These are phyloP conservation scores for Monosporascus ibericus DNA, from an alignment of 2,329 filamentous ascomycete genomes.

Conservation along the genomic window DNA sequence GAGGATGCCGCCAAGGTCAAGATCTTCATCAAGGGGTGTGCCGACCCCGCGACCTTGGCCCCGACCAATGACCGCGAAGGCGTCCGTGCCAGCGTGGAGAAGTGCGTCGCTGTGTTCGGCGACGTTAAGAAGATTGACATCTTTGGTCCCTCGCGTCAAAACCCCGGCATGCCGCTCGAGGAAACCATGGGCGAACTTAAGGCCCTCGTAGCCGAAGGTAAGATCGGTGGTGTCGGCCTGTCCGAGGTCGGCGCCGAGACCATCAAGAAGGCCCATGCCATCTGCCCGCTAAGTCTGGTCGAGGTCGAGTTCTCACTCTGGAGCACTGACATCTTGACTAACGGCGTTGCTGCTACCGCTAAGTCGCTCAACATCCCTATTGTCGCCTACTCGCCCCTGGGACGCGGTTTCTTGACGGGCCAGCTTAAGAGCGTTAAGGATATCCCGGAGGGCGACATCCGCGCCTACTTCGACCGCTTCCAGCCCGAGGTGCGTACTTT, in stretches of 20 bases:
- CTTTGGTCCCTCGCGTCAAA: constrained; percentile 42
- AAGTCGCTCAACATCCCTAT: constrained; percentile 51
- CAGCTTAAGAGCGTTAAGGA: constrained; percentile 38
- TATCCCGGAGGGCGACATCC: constrained; percentile 39
- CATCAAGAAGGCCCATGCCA: constrained; percentile 38
- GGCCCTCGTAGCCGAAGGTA: constrained; percentile 25
- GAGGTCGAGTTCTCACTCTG: constrained; percentile 57
- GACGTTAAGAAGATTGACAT: constrained; percentile 42
- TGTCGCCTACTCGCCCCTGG: constrained; percentile 54
- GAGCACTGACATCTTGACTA: constrained; percentile 48
- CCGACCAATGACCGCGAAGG: constrained; percentile 35
- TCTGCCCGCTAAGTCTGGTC: constrained; percentile 50
- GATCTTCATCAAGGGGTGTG: constrained; percentile 43
- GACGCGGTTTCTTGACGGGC: constrained; percentile 49
- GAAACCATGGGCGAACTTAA: constrained; percentile 21
- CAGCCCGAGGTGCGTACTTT: constrained; percentile 33
- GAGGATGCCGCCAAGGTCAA: constrained; percentile 43
- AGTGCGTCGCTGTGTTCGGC: constrained; percentile 36
- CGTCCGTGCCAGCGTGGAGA: constrained; percentile 36
- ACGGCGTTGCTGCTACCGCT: constrained; percentile 50
- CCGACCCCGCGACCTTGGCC: constrained; percentile 24
- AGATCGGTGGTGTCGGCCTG: constrained; percentile 23
- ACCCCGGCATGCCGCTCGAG: constrained; percentile 31
- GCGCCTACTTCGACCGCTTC: constrained; percentile 39
- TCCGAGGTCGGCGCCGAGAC: constrained; percentile 27